A percentile compares a stretch with the other conserved stretches of the same genome.
phyloP scores from a whole-genome alignment of 2,329 filamentous ascomycete genomes.

The Calonectria pseudoreteaudii region DNA sequence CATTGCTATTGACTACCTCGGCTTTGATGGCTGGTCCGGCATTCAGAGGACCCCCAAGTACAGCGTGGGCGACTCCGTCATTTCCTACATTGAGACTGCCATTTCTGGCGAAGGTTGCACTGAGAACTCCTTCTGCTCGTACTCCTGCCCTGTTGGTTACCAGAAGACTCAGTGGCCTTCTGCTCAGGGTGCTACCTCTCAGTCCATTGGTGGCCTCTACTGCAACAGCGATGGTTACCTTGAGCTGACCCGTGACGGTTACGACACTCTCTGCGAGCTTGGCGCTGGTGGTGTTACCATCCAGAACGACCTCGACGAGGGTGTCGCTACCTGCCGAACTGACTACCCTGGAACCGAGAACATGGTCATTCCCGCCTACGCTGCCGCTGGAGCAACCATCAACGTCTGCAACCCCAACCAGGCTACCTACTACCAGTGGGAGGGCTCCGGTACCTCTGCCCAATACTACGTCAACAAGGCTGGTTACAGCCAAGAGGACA shows the following conservation, averaged over 20 bases:
- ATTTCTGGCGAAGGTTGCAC: conserved; percentile 71
- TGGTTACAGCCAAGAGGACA: conserved; percentile 73
- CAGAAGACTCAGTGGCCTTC: conserved; percentile 92
- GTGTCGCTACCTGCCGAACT: conserved; percentile 87
- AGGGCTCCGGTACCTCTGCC: conserved; percentile 80
- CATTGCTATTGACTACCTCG: conserved; percentile 75
- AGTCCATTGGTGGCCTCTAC: conserved; percentile 89
- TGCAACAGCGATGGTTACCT: conserved; percentile 82
- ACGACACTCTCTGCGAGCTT: conserved; percentile 77
- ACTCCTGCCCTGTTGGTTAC: conserved; percentile 91
- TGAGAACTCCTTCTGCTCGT: conserved; percentile 83
- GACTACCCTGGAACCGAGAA: conserved; percentile 94
- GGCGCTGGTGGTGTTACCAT: conserved; percentile 79
- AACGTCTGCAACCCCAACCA: conserved; percentile 82
- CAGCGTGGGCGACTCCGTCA: conserved; percentile 56
- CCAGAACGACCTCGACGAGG: conserved; percentile 76
- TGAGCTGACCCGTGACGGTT: conserved; percentile 77
- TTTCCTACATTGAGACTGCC: conserved; percentile 75
- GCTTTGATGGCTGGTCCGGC: conserved; percentile 81
- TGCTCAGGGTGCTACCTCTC: conserved; percentile 79
- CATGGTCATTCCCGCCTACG: conserved; percentile 83
- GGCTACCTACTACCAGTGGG: conserved; percentile 80
- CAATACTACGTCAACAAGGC: conserved; percentile 97
- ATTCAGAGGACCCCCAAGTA: conserved; percentile 74
- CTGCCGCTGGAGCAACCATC: conserved; percentile 68